These are phyloP conservation scores for Eimeria maxima DNA, from an alignment of 169 alveolate genomes.

Conservation along the genomic window DNA sequence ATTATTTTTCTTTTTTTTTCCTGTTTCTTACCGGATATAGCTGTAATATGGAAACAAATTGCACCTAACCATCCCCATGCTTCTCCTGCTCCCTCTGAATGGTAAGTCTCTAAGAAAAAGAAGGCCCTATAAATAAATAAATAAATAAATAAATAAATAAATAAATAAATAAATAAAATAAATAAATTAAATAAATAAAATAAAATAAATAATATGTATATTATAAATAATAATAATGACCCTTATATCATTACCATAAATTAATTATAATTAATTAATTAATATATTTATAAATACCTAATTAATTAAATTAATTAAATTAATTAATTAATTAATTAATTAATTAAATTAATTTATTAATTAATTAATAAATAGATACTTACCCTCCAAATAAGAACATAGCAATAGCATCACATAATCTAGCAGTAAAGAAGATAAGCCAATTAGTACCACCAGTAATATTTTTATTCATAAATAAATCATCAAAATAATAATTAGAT, in stretches of 20 bases:
- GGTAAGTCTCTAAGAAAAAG: no score
- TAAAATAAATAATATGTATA: constrained; percentile 64
- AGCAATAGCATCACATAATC: constrained; percentile 91
- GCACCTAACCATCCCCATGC: no score
- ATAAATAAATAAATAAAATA: neutral
- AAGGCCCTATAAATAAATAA: constrained; percentile 81
- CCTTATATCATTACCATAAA: no score
- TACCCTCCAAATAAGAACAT: constrained; percentile 91
- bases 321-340: neutral
- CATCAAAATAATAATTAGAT: constrained; percentile 92
- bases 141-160: neutral
- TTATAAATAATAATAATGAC: constrained; percentile 88
- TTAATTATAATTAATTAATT: neutral
- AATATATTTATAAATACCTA: neutral
- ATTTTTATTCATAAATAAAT: constrained; percentile 92
- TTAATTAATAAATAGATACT: neutral
- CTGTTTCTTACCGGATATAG: no score
- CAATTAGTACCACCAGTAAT: constrained; percentile 93
- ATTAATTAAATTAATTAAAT: neutral
- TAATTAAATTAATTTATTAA: neutral
- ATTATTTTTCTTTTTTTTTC: no score
- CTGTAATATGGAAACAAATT: no score
- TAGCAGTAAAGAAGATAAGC: constrained; percentile 91
- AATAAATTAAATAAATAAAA: neutral
- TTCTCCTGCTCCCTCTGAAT: no score